Percentiles rank a stretch among this genome's conserved stretches.
These are phyloP conservation scores for Leptographium wingfieldii DNA, from an alignment of 2,329 filamentous ascomycete species.

Conservation along the genomic window DNA sequence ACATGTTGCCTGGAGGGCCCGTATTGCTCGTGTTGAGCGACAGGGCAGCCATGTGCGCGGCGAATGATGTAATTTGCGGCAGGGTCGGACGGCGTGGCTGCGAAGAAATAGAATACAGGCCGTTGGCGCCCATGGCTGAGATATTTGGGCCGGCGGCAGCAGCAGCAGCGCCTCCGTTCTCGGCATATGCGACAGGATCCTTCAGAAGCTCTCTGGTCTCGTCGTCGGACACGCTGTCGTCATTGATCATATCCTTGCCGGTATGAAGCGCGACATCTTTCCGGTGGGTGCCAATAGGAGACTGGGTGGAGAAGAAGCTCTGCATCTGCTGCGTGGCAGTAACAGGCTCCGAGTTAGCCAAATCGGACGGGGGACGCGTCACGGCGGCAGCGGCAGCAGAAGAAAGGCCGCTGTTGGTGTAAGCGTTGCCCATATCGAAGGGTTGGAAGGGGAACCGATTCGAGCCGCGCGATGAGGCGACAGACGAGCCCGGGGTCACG, in stretches of 20 bases:
- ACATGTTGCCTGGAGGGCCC: constrained; percentile 30
- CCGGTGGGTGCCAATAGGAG: constrained; percentile 59
- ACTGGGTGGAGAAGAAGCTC: constrained; percentile 59
- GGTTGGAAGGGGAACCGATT: constrained; percentile 50
- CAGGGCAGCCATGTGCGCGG: constrained; percentile 51
- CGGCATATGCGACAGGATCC: constrained; percentile 60
- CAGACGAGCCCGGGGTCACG: constrained; percentile 23
- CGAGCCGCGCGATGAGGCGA: constrained; percentile 32
- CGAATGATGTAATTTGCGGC: constrained; percentile 46
- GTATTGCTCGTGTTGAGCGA: constrained; percentile 53
- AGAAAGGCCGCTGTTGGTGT: constrained; percentile 28
- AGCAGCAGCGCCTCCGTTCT: constrained; percentile 42
- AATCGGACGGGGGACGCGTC: constrained; percentile 24
- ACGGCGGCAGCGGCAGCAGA: constrained; percentile 16
- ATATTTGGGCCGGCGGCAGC: not conserved
- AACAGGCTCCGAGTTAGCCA: constrained; percentile 43
- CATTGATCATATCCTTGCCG: constrained; percentile 61
- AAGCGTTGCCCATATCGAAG: constrained; percentile 43
- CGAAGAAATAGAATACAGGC: constrained; percentile 12
- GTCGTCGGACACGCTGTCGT: constrained; percentile 55
- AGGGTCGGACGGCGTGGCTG: constrained; percentile 51
- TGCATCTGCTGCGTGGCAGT: constrained; percentile 31
- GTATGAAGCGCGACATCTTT: constrained; percentile 46
- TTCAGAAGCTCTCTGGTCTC: constrained; percentile 62
- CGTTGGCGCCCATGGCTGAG: not conserved